Conservation (phyloP, 768 basidiomycete genomes). For the Phlebiopsis gigantea region DNA sequence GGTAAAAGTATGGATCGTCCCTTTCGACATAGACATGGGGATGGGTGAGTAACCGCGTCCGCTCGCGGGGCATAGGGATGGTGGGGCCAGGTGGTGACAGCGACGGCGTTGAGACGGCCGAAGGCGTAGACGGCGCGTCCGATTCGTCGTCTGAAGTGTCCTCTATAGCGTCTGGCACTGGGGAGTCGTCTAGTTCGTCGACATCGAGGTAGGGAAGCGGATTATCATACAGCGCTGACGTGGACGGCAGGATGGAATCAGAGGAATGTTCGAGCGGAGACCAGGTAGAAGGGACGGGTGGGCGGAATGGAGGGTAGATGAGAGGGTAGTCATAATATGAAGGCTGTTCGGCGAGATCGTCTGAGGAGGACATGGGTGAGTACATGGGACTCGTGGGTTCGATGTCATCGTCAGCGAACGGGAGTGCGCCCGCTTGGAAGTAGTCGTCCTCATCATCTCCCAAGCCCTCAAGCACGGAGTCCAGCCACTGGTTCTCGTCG, state of each 20-base stretch:
- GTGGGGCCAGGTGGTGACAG: constrained; percentile 47
- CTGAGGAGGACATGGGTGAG: constrained; percentile 74
- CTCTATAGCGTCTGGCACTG: constrained; percentile 78
- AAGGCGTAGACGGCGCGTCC: constrained; percentile 61
- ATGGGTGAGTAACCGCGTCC: constrained; percentile 39
- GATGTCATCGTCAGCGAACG: constrained; percentile 61
- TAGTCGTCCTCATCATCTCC: constrained; percentile 64
- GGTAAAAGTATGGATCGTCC: constrained; percentile 55
- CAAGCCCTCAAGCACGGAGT: constrained; percentile 71
- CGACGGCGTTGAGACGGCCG: constrained; percentile 53
- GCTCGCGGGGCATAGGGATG: constrained; percentile 45
- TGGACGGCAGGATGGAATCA: constrained; percentile 34
- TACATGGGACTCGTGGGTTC: constrained; percentile 50
- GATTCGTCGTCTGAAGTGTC: constrained; percentile 85
- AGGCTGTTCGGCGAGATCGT: constrained; percentile 58
- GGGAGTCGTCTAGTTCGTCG: constrained; percentile 63
- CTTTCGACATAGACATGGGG: constrained; percentile 59
- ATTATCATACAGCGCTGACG: constrained; percentile 36
- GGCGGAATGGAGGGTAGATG: constrained; percentile 60
- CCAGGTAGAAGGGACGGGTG: constrained; percentile 51
- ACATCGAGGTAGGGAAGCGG: constrained; percentile 58
- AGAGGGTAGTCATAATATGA: constrained; percentile 47
- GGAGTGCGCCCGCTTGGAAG: constrained; percentile 30
- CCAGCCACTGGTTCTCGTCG: constrained; percentile 78
- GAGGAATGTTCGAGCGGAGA: constrained; percentile 39